A percentile compares a stretch with the other conserved stretches of the same genome.
These are phyloP conservation scores for Volvox carteri DNA, from an alignment of 163 green algal species.

Conservation along the genomic window DNA sequence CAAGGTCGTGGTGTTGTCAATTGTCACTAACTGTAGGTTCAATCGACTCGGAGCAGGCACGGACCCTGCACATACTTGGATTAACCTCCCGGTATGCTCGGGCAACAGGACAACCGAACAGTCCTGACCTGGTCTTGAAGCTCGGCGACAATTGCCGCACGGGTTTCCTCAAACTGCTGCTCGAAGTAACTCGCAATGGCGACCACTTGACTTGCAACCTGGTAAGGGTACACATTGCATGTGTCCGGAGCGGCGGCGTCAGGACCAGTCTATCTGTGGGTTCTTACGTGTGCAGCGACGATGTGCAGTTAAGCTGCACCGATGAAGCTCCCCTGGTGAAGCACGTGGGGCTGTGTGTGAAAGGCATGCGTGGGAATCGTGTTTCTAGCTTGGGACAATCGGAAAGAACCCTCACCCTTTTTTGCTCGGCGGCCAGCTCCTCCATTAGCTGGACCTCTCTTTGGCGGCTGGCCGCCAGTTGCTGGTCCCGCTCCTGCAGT, in stretches of 20 bases:
- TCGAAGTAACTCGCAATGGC: not conserved
- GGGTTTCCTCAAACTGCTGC: conserved; percentile 8
- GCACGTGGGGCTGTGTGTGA: too few species aligned
- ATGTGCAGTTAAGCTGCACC: too few species aligned
- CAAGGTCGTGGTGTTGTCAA: not conserved
- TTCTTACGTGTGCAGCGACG: too few species aligned
- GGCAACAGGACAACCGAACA: not conserved
- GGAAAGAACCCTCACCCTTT: not conserved
- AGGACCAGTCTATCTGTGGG: too few species aligned
- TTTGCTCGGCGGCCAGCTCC: not conserved
- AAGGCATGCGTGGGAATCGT: too few species aligned
- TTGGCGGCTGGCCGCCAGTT: not conserved
- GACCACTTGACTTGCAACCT: not conserved
- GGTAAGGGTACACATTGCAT: not conserved
- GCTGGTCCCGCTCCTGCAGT: conserved; percentile 29
- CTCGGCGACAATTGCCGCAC: not conserved
- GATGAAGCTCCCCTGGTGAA: too few species aligned
- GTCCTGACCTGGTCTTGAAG: conserved; percentile 8
- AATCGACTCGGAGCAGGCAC: not conserved
- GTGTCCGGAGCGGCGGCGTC: too few species aligned
- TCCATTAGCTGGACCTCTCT: not conserved
- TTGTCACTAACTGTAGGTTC: too few species aligned
- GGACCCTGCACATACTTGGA: not conserved
- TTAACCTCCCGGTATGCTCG: too few species aligned
- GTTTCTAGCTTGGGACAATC: too few species aligned